A percentile compares a stretch with the other conserved stretches of the same genome.
phyloP scores from a whole-genome alignment of 2,329 filamentous ascomycete genomes.

The Ciborinia camelliae region DNA sequence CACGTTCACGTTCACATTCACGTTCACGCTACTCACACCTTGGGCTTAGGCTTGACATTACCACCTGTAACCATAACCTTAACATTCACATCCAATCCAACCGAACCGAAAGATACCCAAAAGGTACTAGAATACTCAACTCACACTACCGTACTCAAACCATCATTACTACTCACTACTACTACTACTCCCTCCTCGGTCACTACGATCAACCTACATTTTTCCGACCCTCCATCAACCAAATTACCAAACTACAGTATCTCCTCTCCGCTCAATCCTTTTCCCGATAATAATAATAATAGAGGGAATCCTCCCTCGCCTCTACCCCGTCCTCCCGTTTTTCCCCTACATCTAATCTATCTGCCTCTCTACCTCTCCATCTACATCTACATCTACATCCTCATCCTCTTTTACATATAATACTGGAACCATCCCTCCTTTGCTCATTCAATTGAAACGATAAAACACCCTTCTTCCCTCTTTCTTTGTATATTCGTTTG shows the following conservation, averaged over 20 bases:
- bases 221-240: neutral
- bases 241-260: neutral
- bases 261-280: neutral
- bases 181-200: too few species aligned
- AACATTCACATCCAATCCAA: too few species aligned
- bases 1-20: too few species aligned
- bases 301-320: neutral
- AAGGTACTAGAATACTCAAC: neutral
- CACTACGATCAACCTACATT: too few species aligned
- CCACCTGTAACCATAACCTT: neutral
- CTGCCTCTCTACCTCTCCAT: too few species aligned
- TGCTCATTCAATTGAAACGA: neutral
- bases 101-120: neutral
- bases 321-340: neutral
- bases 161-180: neutral
- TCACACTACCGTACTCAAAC: neutral
- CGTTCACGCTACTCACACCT: too few species aligned
- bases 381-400: too few species aligned
- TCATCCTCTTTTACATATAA: neutral
- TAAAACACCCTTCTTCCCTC: neutral
- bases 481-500: neutral
- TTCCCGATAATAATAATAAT: slow-evolving; percentile 3
- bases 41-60: neutral
- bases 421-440: neutral
- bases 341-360: neutral